Percentiles rank a stretch among this genome's conserved stretches.
Evolutionary conservation across 2,329 filamentous ascomycete species (phyloP).

Genomic region (Aspergillus tubingensis): DNA sequence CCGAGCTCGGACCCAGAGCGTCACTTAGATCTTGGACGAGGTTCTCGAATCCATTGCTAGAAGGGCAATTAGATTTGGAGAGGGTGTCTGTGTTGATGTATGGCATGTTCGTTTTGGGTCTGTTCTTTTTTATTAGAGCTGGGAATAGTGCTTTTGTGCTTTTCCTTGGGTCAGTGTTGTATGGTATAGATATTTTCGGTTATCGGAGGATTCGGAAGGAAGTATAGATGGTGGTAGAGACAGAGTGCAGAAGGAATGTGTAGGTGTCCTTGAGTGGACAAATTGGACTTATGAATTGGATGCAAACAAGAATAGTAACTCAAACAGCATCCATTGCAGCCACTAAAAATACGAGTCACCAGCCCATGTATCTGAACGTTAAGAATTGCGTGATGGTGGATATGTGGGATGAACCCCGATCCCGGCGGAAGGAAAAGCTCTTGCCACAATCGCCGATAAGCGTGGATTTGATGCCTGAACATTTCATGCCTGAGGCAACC

Average conservation of each 20-base stretch:
- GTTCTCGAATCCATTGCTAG: conserved; percentile 58
- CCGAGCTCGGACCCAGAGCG: conserved; percentile 76
- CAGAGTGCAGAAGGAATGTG: not conserved
- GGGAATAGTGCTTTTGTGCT: not conserved
- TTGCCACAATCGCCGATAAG: conserved; percentile 24
- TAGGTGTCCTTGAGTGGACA: not conserved
- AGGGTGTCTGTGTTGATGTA: conserved; percentile 28
- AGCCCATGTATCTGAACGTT: not conserved
- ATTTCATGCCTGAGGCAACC: conserved; percentile 21
- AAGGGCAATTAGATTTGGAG: conserved; percentile 9
- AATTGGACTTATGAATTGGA: no score
- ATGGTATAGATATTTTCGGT: not conserved
- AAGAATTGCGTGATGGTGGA: no score
- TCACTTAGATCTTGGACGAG: conserved; percentile 74
- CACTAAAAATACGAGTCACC: not conserved
- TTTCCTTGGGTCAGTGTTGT: not conserved
- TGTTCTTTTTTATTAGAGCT: no score
- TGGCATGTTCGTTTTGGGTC: conserved; percentile 29
- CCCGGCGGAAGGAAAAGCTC: conserved; percentile 1
- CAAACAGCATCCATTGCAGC: not conserved
- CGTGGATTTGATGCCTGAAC: conserved; percentile 16
- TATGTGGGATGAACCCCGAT: no score
- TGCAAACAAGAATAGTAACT: not conserved
- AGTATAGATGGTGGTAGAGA: not conserved
- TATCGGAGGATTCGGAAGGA: not conserved